Evolutionary conservation across 2,329 filamentous ascomycete genomes (phyloP), one percentile per base, ranked within the genome.

Genomic region (Paraphaeosphaeria minitans): DNA sequence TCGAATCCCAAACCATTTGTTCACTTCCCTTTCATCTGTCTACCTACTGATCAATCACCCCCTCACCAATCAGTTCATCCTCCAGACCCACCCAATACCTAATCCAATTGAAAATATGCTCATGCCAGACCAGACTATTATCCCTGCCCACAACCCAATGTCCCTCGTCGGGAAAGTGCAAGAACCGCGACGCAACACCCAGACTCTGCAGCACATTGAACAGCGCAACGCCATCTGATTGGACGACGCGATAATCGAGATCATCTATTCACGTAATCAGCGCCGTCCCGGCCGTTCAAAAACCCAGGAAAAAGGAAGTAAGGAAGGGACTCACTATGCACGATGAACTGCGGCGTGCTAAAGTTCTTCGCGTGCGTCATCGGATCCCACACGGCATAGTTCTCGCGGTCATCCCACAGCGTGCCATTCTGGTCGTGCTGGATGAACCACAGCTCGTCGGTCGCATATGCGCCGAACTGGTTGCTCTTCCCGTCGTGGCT

Each of bases 61-160:
- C 68, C 39, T 74, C 68, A 43, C 64, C 66, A 8, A 69, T 63
- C 33, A 76, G 59, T 56, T 68, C 72, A 46, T 74, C 64, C 5
- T 75, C 74, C 29, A 67, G 46, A 0, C 71, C 72, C 13, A 67
- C 68, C 59, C 67, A 76, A 55, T 70, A 74, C 55, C 63, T 68
- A 19, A 75, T 71, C 74, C 73, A 76, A 53, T 76, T 75, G 55
- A 75, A 76, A 31, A 76, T 75, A 22, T 57, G 57, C 56, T 84
- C 85, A 69, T 97, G 92, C 94, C 94, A 98, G 19, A 96, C 83
- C 16, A 97, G 79, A 6, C 89, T 91, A 74, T 98, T 98, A 75
- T 97, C 93, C 0, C 90, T 89, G 72, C 96, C 96, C 52, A 95
- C 74, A 1, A 97, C 93, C 91, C 92, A 89, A 66, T 91, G 88